Evolutionary conservation across 1,284 basidiomycete species (phyloP).

Genomic region (Irpex sp.): DNA sequence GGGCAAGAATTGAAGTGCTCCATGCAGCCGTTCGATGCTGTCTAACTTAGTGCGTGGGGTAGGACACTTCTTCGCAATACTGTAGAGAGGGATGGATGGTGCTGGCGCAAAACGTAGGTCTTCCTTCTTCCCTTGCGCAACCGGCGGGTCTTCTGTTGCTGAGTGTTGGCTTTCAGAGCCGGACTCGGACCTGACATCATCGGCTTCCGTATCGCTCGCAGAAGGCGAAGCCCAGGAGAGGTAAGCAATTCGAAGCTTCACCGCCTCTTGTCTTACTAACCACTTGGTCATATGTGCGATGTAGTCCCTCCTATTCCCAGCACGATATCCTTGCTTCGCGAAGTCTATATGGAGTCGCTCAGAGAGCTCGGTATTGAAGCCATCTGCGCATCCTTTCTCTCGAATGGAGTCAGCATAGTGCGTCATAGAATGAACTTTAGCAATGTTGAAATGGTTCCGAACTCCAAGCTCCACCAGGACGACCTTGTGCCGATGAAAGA

Average conservation of each 20-base stretch:
- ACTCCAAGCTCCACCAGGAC: conserved; percentile 19
- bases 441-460: conserved; percentile 27
- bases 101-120: not conserved
- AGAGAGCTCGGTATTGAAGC: conserved; percentile 26
- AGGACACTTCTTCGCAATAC: conserved; percentile 3
- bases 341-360: conserved; percentile 11
- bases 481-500: conserved; percentile 26
- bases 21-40: not conserved
- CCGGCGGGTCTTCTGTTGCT: not conserved
- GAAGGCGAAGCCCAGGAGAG: conserved; percentile 2
- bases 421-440: conserved; percentile 24
- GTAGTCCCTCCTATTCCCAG: conserved; percentile 22
- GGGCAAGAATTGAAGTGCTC: conserved; percentile 1
- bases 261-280: conserved; percentile 17
- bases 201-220: too few species aligned
- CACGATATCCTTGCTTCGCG: conserved; percentile 25
- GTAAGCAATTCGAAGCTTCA: conserved; percentile 6
- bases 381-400: conserved; percentile 15
- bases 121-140: not conserved
- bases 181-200: too few species aligned
- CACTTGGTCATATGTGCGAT: conserved; percentile 24
- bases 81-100: not conserved
- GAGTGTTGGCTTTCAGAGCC: too few species aligned
- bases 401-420: conserved; percentile 23
- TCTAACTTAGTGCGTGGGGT: not conserved